Evolutionary conservation across 768 basidiomycete species (phyloP).

Genomic region (Panaeolus papilionaceus): DNA sequence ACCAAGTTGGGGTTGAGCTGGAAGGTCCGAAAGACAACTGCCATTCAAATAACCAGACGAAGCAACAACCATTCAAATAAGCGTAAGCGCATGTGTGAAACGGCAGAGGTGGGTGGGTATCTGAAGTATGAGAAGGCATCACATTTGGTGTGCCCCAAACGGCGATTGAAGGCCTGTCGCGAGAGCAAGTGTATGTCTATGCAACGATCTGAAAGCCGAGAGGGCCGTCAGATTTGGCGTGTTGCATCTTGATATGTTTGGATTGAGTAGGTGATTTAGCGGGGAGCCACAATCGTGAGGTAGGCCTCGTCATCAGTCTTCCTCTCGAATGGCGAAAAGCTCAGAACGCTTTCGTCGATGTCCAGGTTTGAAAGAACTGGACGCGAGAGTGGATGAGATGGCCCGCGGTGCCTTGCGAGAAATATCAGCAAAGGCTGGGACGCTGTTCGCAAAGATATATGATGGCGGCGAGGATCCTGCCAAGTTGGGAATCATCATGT

Average conservation of each 20-base stretch:
- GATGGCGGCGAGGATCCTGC: neutral
- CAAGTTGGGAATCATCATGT: conserved; percentile 10
- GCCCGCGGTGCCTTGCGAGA: conserved; percentile 15
- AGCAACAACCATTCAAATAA: conserved; percentile 8
- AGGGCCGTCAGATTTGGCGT: neutral
- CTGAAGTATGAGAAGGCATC: conserved; percentile 4
- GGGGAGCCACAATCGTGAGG: conserved; percentile 9
- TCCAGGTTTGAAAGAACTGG: conserved; percentile 29
- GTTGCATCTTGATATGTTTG: conserved; percentile 22
- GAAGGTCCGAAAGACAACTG: neutral
- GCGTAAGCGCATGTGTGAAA: conserved; percentile 9
- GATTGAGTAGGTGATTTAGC: conserved; percentile 18
- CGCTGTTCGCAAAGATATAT: conserved; percentile 4
- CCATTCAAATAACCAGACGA: conserved; percentile 7
- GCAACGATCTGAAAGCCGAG: neutral
- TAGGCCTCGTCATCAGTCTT: conserved; percentile 26
- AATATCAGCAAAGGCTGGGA: conserved; percentile 10
- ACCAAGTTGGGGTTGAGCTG: neutral
- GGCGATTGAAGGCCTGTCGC: neutral
- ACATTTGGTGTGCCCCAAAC: neutral
- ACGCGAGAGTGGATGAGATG: conserved; percentile 20
- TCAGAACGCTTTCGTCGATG: conserved; percentile 32
- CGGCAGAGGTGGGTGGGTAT: neutral
- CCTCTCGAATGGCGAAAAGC: conserved; percentile 35
- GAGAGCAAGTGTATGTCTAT: conserved; percentile 5